These are phyloP conservation scores for Pseudogymnoascus sp. DNA, from an alignment of 2,329 filamentous ascomycete species.

Conservation along the genomic window DNA sequence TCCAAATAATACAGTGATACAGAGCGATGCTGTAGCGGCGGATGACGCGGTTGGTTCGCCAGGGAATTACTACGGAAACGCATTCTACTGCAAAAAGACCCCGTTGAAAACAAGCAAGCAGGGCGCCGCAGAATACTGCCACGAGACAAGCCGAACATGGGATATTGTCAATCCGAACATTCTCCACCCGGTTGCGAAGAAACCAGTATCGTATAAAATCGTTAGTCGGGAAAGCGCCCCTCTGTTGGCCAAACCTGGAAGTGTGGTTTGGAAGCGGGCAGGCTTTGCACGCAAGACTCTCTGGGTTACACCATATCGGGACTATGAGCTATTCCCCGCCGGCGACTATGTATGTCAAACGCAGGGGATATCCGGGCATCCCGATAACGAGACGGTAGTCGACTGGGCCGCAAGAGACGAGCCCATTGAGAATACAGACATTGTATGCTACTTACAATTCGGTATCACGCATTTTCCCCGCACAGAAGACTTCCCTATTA, in stretches of 20 bases:
- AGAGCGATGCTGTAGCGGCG: constrained; percentile 66
- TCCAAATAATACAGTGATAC: constrained; percentile 74
- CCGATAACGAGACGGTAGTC: constrained; percentile 31
- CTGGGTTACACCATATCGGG: constrained; percentile 49
- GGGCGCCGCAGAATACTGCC: constrained; percentile 72
- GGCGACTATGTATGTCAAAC: constrained; percentile 56
- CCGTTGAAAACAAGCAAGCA: constrained; percentile 64
- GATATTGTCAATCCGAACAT: constrained; percentile 81
- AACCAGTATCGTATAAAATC: constrained; percentile 80
- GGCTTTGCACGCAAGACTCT: constrained; percentile 52
- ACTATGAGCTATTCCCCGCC: constrained; percentile 52
- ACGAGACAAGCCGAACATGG: constrained; percentile 73
- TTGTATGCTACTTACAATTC: constrained; percentile 92
- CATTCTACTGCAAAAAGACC: constrained; percentile 78
- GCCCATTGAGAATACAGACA: constrained; percentile 70
- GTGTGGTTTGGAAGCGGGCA: constrained; percentile 60
- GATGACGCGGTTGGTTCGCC: constrained; percentile 68
- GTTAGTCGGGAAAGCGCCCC: constrained; percentile 76
- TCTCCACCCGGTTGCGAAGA: constrained; percentile 78
- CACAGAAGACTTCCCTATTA: constrained; percentile 86
- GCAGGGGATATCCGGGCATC: constrained; percentile 38
- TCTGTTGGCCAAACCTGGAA: constrained; percentile 71
- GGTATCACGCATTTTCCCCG: constrained; percentile 83
- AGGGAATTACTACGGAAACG: constrained; percentile 85
- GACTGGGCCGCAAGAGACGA: constrained; percentile 50